Evolutionary conservation across 768 basidiomycete genomes (phyloP).

Genomic region (Mycena latifolia): DNA sequence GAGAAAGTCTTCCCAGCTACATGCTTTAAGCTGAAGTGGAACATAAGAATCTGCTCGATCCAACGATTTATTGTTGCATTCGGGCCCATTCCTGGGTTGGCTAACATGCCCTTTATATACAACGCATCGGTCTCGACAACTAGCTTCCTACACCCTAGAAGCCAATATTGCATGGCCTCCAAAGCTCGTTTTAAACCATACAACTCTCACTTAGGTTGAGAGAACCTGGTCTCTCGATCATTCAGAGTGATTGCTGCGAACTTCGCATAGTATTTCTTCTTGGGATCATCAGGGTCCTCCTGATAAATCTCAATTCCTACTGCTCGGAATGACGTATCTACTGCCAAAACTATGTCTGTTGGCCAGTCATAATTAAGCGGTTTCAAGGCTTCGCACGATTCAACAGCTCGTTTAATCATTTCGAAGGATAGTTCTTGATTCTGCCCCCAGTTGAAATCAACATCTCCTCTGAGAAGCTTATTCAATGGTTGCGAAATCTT

Average conservation of each 20-base stretch:
- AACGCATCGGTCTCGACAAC: no score
- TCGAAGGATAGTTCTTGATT: no score
- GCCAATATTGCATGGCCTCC: no score
- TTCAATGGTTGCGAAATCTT: no score
- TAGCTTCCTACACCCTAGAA: no score
- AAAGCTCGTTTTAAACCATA: constrained; percentile 49
- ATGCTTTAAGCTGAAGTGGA: constrained; percentile 46
- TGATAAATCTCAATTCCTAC: constrained; percentile 55
- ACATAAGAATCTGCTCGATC: constrained; percentile 47
- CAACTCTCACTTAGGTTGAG: constrained; percentile 55
- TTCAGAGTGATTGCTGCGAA: constrained; percentile 55
- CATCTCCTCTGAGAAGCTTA: no score
- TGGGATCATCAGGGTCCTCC: constrained; percentile 34
- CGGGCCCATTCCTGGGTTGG: constrained; percentile 48
- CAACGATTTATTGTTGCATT: constrained; percentile 52
- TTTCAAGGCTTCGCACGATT: no score
- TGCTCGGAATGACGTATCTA: constrained; percentile 44
- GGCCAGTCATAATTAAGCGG: constrained; percentile 43
- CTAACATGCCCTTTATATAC: constrained; percentile 48
- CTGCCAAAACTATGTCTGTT: constrained; percentile 40
- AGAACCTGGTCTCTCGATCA: constrained; percentile 45
- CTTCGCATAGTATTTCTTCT: constrained; percentile 39
- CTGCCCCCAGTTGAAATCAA: no score
- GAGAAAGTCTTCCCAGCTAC: constrained; percentile 31
- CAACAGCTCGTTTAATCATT: no score